Conservation (phyloP, 2,329 filamentous ascomycete genomes). For the Elsinoe fawcettii region DNA sequence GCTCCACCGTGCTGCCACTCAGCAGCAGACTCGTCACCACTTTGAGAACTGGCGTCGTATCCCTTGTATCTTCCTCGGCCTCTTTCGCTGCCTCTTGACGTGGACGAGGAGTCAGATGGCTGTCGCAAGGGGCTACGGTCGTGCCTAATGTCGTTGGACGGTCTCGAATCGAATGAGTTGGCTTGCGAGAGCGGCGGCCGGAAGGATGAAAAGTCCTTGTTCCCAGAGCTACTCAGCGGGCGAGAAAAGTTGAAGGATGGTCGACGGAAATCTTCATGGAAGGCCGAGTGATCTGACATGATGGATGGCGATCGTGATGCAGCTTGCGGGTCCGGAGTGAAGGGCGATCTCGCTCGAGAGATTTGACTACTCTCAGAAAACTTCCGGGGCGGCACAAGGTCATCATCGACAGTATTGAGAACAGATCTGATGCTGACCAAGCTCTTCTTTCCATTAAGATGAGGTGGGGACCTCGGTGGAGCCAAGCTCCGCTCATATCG, state of each 20-base stretch:
- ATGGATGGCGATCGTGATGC: constrained; percentile 75
- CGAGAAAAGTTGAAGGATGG: constrained; percentile 91
- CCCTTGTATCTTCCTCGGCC: constrained; percentile 28
- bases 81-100: constrained; percentile 19
- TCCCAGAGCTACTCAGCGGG: constrained; percentile 64
- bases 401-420: constrained; percentile 55
- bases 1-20: constrained; percentile 37
- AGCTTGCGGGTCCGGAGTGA: constrained; percentile 55
- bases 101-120: constrained; percentile 19
- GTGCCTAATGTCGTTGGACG: constrained; percentile 21
- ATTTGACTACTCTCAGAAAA: constrained; percentile 63
- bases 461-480: constrained; percentile 30
- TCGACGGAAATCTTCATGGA: constrained; percentile 51
- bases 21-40: constrained; percentile 17
- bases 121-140: constrained; percentile 22
- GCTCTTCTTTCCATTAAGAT: constrained; percentile 35
- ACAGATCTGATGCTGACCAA: constrained; percentile 41
- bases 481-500: constrained; percentile 27
- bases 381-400: constrained; percentile 64
- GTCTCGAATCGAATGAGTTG: constrained; percentile 33
- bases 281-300: constrained; percentile 67
- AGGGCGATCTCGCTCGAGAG: constrained; percentile 53
- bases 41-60: constrained; percentile 11
- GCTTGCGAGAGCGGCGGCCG: constrained; percentile 27
- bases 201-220: constrained; percentile 19